Evolutionary conservation across 176 grass and related monocot species (phyloP), one percentile per base, ranked within the genome.

Genomic region (Aegilops tauschii): DNA sequence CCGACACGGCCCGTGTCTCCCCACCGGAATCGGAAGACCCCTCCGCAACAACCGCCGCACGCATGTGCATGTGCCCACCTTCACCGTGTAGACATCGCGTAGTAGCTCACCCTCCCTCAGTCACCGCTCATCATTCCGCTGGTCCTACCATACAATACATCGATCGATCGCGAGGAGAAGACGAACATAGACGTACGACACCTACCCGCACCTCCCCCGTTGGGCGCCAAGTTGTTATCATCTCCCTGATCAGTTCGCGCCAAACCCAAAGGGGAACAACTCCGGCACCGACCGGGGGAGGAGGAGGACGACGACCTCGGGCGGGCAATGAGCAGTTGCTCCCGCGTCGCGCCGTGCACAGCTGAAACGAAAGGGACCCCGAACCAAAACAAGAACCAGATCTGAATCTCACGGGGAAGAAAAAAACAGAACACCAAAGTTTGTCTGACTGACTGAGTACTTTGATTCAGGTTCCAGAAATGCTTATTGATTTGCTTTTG

Each of bases 341-440:
- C 61, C 32, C 61, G 74, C 80, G 86, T 85, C 62, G 82, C 63
- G 64, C 12, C 63, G 66, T 50, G 30, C 78, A 69, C 86, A 81
- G 90, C 90, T 79, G 78, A 25, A n/a, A 3, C n/a, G 90, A 88
- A 58, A 91, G 65, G 25, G 86, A 88, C 90, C 10, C 76, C 6
- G 76, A 76, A 87, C 0, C 73, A 2, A 37, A 69, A 29, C 25
- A 82, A 91, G 90, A 91, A 88, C 89, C 80, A 85, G 85, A 88
- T 91, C 88, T 86, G 83, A 90, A 78, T 74, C 58, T 62, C 75
- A n/a, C 58, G 0, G 39, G 20, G n/a, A 5, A 35, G 20, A 1
- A 4, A 2, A 6, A 17, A 31, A 59, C 12, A 21, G 12, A 78
- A 44, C 12, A 9, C 13, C 40, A 76, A 76, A 20, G 14, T 59